Evolutionary conservation across 192 early-diverging fungal species (phyloP), one percentile per base, ranked within the genome.

Genomic region (Coemansia sp.): DNA sequence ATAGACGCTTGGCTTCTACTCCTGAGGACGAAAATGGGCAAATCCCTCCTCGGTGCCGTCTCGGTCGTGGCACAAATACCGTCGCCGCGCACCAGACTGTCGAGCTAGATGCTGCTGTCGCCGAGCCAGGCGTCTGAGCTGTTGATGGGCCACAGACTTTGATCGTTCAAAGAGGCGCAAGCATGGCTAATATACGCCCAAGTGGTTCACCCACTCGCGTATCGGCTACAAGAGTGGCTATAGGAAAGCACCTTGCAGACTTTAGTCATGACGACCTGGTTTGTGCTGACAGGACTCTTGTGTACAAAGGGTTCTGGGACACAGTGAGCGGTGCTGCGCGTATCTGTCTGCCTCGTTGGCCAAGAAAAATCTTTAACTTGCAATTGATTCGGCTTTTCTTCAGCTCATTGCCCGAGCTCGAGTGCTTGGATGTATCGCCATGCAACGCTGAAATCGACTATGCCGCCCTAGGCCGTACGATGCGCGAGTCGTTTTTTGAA

Each of bases 261-360:
- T 10, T 6, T 10, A 7, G 3, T 5, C 5, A 20, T 20, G 9
- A 23, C 20, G 21, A 24, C 45, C 18, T 10, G 21, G 6, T 20
- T n/a, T 48, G 46, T 3, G 62, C 51, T 21, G 46, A 63, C 11
- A 63, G 51, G 31, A 50, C 62, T 11, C 62, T 63, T 2, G 18
- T 63, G 9, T 63, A 46, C 20, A 48, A 51, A 43, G 62, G 62
- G 7, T 63, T 63, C 45, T 51, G 46, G 62, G 62, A 63, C 2
- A 9, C 7, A 20, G 31, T 63, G n/a, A 33, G 50, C 45, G 18
- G 35, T 11, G 39, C 45, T 16, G 40, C 42, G 2, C 61, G 45
- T 9, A 50, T 63, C 31, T 45, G 45, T 20, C 61, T 63, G 13
- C 61, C 45, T 5, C 40, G 61, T 26, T 45, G 61, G 13, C 50